Percentiles rank a stretch among this genome's conserved stretches.
These are phyloP conservation scores for Metschnikowia hibisci DNA, from an alignment of 805 yeast species.

Conservation along the genomic window DNA sequence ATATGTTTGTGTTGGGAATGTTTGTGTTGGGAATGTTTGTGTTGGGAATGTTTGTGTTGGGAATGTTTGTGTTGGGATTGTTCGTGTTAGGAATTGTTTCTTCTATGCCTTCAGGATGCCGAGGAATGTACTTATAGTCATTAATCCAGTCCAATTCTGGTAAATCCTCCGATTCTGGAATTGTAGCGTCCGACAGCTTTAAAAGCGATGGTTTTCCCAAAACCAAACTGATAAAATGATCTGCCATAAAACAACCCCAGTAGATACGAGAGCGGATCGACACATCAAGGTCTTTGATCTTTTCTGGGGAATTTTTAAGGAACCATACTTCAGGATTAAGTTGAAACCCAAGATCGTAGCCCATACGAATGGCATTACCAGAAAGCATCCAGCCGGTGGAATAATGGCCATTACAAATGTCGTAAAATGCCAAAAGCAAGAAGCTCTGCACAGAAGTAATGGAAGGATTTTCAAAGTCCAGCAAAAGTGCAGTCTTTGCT, in stretches of 20 bases:
- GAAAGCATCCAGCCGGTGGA: constrained; percentile 61
- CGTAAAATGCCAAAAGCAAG: constrained; percentile 56
- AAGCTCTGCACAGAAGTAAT: constrained; percentile 58
- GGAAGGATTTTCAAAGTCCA: constrained; percentile 41
- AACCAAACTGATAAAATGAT: constrained; percentile 56
- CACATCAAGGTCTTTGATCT: constrained; percentile 46
- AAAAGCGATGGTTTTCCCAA: constrained; percentile 57
- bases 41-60: constrained; percentile 29
- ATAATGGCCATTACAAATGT: constrained; percentile 55
- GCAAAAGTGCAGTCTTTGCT: constrained; percentile 42
- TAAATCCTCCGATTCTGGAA: constrained; percentile 54
- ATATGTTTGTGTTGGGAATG: constrained; percentile 35
- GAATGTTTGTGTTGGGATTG: constrained; percentile 31
- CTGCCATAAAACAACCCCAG: constrained; percentile 67
- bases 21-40: constrained; percentile 36
- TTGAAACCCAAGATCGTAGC: constrained; percentile 62
- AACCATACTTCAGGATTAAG: constrained; percentile 60
- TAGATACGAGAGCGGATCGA: constrained; percentile 57
- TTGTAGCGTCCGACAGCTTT: constrained; percentile 54
- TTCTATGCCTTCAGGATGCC: constrained; percentile 11
- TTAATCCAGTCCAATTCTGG: constrained; percentile 64
- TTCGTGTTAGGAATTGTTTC: constrained; percentile 22
- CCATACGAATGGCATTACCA: constrained; percentile 62
- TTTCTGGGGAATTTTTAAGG: constrained; percentile 33
- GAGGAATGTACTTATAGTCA: constrained; percentile 44